Evolutionary conservation across 208 protist species (phyloP).

Genomic region (Wallacemonas collosoma): DNA sequence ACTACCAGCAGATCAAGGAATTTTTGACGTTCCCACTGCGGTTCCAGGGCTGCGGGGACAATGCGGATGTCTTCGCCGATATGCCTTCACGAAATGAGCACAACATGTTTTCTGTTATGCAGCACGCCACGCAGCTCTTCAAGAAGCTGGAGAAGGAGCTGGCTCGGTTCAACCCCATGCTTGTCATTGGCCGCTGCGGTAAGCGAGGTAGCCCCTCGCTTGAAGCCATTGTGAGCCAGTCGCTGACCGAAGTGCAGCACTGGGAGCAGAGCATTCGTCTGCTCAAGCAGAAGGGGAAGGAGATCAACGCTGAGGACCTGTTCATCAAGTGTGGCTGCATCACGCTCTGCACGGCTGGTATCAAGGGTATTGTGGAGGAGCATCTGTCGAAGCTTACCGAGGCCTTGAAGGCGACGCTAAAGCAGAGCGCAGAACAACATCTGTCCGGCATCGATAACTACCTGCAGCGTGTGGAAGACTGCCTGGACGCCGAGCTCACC

Average conservation of each 20-base stretch:
- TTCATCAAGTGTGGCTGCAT: slow-evolving; percentile 95
- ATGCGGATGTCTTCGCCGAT: slow-evolving; percentile 67
- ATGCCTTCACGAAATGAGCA: slow-evolving; percentile 91
- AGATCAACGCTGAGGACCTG: slow-evolving; percentile 94
- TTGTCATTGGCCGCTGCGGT: slow-evolving; percentile 91
- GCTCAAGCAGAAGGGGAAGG: slow-evolving; percentile 95
- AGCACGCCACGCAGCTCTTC: slow-evolving; percentile 93
- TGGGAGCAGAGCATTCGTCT: slow-evolving; percentile 96
- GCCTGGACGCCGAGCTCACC: slow-evolving; percentile 86
- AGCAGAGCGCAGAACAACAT: slow-evolving; percentile 80
- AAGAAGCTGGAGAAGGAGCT: slow-evolving; percentile 82
- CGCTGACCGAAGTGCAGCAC: slow-evolving; percentile 92
- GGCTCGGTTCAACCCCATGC: slow-evolving; percentile 86
- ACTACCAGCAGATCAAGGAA: slow-evolving; percentile 95
- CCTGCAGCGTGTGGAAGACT: slow-evolving; percentile 66
- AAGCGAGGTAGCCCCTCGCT: slow-evolving; percentile 70
- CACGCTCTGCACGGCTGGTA: slow-evolving; percentile 90
- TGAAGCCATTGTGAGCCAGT: slow-evolving; percentile 86
- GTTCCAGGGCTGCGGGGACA: slow-evolving; percentile 90
- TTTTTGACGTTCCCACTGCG: slow-evolving; percentile 94
- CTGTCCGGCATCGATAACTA: slow-evolving; percentile 86
- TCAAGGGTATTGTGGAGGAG: slow-evolving; percentile 95
- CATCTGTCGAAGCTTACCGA: slow-evolving; percentile 91
- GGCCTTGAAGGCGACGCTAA: slow-evolving; percentile 84
- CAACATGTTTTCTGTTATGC: slow-evolving; percentile 91